Base-by-base conservation (phyloP, 2,329 filamentous ascomycete genomes). In the Fusarium proliferatum region DNA sequence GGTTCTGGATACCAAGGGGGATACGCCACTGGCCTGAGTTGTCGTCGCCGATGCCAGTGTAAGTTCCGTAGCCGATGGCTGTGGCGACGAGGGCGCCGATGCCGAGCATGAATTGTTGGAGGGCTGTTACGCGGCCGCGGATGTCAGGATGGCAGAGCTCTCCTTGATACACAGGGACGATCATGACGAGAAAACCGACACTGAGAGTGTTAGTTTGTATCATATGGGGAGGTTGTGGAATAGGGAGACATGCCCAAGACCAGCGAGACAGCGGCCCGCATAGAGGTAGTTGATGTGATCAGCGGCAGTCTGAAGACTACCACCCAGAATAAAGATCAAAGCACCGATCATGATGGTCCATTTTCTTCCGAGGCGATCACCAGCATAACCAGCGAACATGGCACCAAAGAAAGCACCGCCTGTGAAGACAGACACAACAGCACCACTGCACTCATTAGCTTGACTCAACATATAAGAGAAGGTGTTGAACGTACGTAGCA, bases 71-170 rank as follows among this genome's bases (percentile, higher is more conserved):
- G 16, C 68, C 68, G 5, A 67, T 67, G 4, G 62, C 64, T 5
- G 69, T 12, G 3, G 69, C 93, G 19, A 90, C 83, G 11, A 95
- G 86, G 19, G 92, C 85, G 61, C 93, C 93, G 41, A 95, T 88
- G 4, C 92, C 93, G 53, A 95, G 81, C 92, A 95, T 95, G 79
- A 95, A 94, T 77, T 95, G 93, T 80, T 95, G 93, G 12, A 95
- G 84, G 30, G 89, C 88, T 5, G 92, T 94, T 33, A 95, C 87
- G 67, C 89, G 86, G 28, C 93, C 93, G 79, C 93, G 90, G 76
- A 95, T 95, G 62, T 87, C 88, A 8, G 93, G 93, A 80, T 95
- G 93, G 6, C 91, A 90, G 43, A 95, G 86, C 77, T 96, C 93
- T 30, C 92, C 92, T 80, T 95, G 93, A 78, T 94, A 95, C 0